A percentile compares a stretch with the other conserved stretches of the same genome.
Evolutionary conservation across 148 eudicot species (phyloP).

Genomic region (Rhododendron molle): DNA sequence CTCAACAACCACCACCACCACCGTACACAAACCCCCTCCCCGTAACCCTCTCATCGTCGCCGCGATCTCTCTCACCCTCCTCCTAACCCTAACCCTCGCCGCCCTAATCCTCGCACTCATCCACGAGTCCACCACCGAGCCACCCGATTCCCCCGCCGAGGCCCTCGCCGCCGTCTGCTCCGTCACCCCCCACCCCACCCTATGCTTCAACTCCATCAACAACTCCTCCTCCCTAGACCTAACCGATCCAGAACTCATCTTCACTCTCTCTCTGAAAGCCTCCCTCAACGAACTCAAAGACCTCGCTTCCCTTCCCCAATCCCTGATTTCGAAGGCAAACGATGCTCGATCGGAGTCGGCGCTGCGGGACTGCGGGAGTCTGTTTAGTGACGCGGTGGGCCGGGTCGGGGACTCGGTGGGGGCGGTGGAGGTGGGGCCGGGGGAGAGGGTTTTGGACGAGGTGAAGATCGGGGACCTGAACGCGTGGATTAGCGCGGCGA

Average conservation of each 20-base stretch:
- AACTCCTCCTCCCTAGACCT: background rate
- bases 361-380: constrained; percentile 32
- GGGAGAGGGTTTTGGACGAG: constrained; percentile 24
- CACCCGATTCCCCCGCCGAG: constrained; percentile 16
- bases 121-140: constrained; percentile 20
- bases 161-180: constrained; percentile 31
- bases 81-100: constrained; percentile 21
- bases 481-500: constrained; percentile 59
- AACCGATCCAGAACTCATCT: constrained; percentile 29
- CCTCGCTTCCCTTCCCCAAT: constrained; percentile 20
- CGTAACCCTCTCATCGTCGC: constrained; percentile 13
- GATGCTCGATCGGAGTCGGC: constrained; percentile 29
- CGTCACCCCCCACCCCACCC: constrained; percentile 33
- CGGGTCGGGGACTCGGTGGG: constrained; percentile 28
- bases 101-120: constrained; percentile 7
- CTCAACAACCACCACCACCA: background rate
- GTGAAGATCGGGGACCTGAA: constrained; percentile 33
- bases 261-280: constrained; percentile 30
- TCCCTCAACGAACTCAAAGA: constrained; percentile 15
- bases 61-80: constrained; percentile 14
- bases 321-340: constrained; percentile 17
- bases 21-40: background rate
- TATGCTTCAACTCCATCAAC: constrained; percentile 21
- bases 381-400: constrained; percentile 47
- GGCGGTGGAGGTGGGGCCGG: constrained; percentile 12